Conservation (phyloP, 176 grass and related monocot species). For the Triticum monococcum region DNA sequence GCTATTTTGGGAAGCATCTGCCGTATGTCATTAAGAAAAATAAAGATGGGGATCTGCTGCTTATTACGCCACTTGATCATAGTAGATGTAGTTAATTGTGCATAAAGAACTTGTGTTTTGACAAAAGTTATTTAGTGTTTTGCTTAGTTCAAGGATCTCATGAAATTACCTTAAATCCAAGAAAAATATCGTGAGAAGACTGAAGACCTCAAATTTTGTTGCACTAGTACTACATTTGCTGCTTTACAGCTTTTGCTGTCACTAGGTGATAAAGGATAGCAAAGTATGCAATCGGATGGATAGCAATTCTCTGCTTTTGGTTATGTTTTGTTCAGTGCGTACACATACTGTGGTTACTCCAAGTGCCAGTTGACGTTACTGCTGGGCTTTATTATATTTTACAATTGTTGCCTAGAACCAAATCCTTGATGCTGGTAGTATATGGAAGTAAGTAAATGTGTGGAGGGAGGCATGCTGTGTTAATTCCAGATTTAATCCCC, state of each 20-base stretch:
- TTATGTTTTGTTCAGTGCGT: too few species aligned
- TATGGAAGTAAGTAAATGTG: background rate
- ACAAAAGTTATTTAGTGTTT: background rate
- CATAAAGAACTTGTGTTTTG: background rate
- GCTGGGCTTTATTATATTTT: background rate
- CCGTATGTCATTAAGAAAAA: background rate
- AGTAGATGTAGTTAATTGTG: background rate
- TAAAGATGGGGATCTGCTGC: background rate
- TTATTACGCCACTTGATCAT: background rate
- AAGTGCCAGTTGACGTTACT: background rate
- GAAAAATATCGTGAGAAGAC: background rate
- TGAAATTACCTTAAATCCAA: background rate
- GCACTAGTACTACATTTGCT: background rate
- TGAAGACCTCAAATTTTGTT: background rate
- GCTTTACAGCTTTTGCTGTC: background rate
- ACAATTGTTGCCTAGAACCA: too few species aligned
- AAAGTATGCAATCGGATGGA: too few species aligned
- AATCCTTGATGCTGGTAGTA: background rate
- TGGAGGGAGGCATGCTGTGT: background rate
- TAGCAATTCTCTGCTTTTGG: too few species aligned
- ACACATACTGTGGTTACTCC: too few species aligned
- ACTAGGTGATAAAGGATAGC: background rate
- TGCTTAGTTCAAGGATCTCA: background rate
- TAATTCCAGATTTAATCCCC: background rate
- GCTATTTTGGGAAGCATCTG: background rate